These are phyloP conservation scores for Colletotrichum agaves DNA, from an alignment of 2,329 filamentous ascomycete species.

Conservation along the genomic window DNA sequence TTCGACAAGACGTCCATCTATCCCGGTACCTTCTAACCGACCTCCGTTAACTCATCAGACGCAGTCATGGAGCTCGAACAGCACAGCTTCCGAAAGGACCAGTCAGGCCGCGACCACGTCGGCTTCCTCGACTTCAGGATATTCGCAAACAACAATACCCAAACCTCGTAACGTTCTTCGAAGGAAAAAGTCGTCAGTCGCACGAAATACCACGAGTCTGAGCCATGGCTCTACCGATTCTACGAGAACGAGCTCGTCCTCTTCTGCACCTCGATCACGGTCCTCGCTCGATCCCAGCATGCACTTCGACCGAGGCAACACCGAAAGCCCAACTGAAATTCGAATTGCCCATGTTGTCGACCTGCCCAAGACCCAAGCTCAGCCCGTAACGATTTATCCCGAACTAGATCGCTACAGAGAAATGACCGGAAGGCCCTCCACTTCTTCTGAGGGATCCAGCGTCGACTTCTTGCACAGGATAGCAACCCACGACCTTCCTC, in stretches of 20 bases:
- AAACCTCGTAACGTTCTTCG: conserved; percentile 57
- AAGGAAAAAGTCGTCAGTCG: conserved; percentile 61
- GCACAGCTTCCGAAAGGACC: conserved; percentile 47
- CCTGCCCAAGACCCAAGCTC: conserved; percentile 49
- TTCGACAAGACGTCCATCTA: conserved; percentile 44
- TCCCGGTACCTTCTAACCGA: conserved; percentile 42
- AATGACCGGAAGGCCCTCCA: conserved; percentile 49
- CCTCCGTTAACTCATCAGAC: conserved; percentile 55
- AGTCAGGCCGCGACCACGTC: conserved; percentile 47
- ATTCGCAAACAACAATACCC: conserved; percentile 46
- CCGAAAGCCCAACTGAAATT: conserved; percentile 57
- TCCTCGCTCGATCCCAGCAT: conserved; percentile 49
- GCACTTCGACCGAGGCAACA: conserved; percentile 55
- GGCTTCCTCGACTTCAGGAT: conserved; percentile 48
- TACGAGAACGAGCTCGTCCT: conserved; percentile 54
- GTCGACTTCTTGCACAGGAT: conserved; percentile 65
- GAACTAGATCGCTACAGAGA: conserved; percentile 71
- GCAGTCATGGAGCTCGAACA: conserved; percentile 54
- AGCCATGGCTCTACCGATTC: conserved; percentile 50
- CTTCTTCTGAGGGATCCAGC: conserved; percentile 47
- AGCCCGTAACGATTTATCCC: conserved; percentile 63
- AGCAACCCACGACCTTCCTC: conserved; percentile 73
- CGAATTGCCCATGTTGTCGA: conserved; percentile 55
- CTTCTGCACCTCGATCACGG: conserved; percentile 53
- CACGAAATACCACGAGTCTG: conserved; percentile 49